These are phyloP conservation scores for Colletotrichum caudatum DNA, from an alignment of 2,329 filamentous ascomycete species.

Conservation along the genomic window DNA sequence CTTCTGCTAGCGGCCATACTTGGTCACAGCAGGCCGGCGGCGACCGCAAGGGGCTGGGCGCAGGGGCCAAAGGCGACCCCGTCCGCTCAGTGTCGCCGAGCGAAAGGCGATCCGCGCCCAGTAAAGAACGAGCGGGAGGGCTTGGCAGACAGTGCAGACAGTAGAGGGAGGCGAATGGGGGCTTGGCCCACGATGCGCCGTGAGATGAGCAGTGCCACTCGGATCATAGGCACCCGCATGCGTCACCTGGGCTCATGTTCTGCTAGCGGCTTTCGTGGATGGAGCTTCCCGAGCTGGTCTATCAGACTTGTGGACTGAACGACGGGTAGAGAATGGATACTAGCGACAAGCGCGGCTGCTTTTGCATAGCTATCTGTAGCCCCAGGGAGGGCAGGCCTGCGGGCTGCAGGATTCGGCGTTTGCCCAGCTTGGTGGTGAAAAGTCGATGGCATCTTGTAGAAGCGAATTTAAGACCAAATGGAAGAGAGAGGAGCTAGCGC, in stretches of 20 bases:
- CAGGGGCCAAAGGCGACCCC: background rate
- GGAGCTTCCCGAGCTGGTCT: slow-evolving; percentile 24
- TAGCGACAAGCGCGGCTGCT: background rate
- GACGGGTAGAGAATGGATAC: background rate
- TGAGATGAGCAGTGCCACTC: slow-evolving; percentile 9
- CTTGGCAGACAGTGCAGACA: slow-evolving; percentile 2
- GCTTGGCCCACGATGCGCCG: background rate
- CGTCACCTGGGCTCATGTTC: slow-evolving; percentile 8
- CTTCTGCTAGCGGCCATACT: slow-evolving; percentile 31
- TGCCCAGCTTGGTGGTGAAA: background rate
- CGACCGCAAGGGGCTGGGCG: slow-evolving; percentile 1
- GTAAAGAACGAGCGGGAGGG: slow-evolving; percentile 14
- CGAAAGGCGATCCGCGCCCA: slow-evolving; percentile 13
- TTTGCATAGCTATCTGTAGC: background rate
- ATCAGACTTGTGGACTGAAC: slow-evolving; percentile 11
- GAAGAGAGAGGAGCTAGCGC: background rate
- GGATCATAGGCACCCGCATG: slow-evolving; percentile 14
- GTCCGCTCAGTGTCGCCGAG: background rate
- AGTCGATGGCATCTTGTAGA: background rate
- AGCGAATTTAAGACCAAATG: background rate
- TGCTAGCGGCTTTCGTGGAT: slow-evolving; percentile 10
- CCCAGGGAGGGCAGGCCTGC: slow-evolving; percentile 6
- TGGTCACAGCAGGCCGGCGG: slow-evolving; percentile 2
- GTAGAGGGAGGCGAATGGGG: background rate
- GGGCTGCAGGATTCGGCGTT: slow-evolving; percentile 1